A percentile compares a stretch with the other conserved stretches of the same genome.
These are phyloP conservation scores for Talaromyces borbonicus DNA, from an alignment of 495 filamentous ascomycete species.

Conservation along the genomic window DNA sequence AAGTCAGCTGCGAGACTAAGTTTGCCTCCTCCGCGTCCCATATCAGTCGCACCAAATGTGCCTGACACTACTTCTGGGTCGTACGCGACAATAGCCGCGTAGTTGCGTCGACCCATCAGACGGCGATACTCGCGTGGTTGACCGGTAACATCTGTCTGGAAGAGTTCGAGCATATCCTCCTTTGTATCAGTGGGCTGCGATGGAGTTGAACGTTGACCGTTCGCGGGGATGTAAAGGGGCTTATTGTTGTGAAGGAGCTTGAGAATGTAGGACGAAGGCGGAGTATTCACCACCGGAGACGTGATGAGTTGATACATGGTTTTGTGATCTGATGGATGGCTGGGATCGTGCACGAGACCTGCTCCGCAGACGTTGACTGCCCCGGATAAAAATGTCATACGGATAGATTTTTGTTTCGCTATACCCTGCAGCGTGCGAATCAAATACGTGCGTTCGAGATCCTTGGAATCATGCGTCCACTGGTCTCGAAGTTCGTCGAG, in stretches of 20 bases:
- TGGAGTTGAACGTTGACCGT: constrained; percentile 66
- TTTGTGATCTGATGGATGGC: constrained; percentile 86
- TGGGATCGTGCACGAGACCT: constrained; percentile 88
- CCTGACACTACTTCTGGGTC: constrained; percentile 69
- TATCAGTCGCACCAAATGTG: constrained; percentile 35
- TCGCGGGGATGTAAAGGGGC: constrained; percentile 78
- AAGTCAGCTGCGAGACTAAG: constrained; percentile 91
- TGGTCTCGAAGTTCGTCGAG: constrained; percentile 89
- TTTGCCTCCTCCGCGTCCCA: constrained; percentile 45
- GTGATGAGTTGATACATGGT: constrained; percentile 98
- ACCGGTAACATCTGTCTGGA: constrained; percentile 81
- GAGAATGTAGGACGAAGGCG: constrained; percentile 72
- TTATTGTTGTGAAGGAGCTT: constrained; percentile 85
- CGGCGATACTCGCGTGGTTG: constrained; percentile 70
- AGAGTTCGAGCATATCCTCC: constrained; percentile 99
- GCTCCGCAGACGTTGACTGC: constrained; percentile 88
- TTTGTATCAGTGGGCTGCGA: constrained; percentile 65
- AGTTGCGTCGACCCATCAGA: constrained; percentile 87
- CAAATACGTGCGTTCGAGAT: constrained; percentile 91
- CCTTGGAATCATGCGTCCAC: constrained; percentile 98
- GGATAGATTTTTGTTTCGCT: constrained; percentile 80
- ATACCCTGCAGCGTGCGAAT: constrained; percentile 94
- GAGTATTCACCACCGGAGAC: constrained; percentile 81
- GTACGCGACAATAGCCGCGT: constrained; percentile 87
- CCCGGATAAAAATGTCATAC: constrained; percentile 93